Percentiles rank a stretch among this genome's conserved stretches.
These are phyloP conservation scores for Ustilago shanxiensis DNA, from an alignment of 1,284 basidiomycete genomes.

Conservation along the genomic window DNA sequence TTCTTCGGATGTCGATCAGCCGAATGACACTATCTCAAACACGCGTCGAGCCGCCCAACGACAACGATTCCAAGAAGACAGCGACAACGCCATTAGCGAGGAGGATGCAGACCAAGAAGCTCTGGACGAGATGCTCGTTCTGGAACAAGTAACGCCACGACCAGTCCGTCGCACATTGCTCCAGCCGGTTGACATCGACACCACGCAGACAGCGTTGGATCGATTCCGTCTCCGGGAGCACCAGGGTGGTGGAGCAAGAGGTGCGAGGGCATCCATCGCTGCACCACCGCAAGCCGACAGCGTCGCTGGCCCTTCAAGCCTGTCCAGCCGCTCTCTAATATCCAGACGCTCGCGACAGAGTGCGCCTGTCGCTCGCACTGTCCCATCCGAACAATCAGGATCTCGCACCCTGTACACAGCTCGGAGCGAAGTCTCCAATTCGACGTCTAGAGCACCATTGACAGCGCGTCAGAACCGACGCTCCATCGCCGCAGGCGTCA, in stretches of 20 bases:
- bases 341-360: slow-evolving; percentile 22
- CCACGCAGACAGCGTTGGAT: slow-evolving; percentile 29
- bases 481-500: not conserved
- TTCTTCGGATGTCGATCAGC: slow-evolving; percentile 22
- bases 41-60: not conserved
- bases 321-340: slow-evolving; percentile 7
- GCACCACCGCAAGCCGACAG: slow-evolving; percentile 1
- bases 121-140: slow-evolving; percentile 29
- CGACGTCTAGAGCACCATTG: not conserved
- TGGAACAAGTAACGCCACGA: slow-evolving; percentile 36
- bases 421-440: slow-evolving; percentile 14
- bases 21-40: slow-evolving; percentile 1
- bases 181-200: slow-evolving; percentile 19
- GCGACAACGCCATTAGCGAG: slow-evolving; percentile 15
- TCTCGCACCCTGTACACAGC: slow-evolving; percentile 28
- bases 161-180: slow-evolving; percentile 18
- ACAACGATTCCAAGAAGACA: not conserved
- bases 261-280: slow-evolving; percentile 29
- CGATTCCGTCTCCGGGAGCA: slow-evolving; percentile 29
- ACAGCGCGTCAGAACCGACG: slow-evolving; percentile 13
- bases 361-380: slow-evolving; percentile 14
- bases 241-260: slow-evolving; percentile 11
- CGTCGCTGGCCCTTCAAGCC: not conserved
- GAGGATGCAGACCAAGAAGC: slow-evolving; percentile 24
- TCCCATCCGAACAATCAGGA: slow-evolving; percentile 10